Percentiles rank a stretch among this genome's conserved stretches.
phyloP scores from a whole-genome alignment of 2,329 filamentous ascomycete genomes.

The Botrytis hyacinthi region DNA sequence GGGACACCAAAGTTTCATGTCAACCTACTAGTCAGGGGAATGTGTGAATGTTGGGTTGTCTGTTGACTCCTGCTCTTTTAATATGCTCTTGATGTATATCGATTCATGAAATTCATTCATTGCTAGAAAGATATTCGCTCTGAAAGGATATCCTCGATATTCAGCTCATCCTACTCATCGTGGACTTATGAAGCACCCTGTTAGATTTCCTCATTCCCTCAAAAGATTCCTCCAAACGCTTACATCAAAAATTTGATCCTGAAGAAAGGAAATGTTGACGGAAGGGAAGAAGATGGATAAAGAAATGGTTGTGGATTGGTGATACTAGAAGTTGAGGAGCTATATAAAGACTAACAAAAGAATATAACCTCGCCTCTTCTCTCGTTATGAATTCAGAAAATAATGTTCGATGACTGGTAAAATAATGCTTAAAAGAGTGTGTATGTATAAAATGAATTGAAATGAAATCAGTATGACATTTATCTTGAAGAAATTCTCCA shows the following conservation, averaged over 20 bases:
- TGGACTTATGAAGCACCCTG: not conserved
- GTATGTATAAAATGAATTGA: not conserved
- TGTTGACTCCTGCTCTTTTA: not conserved
- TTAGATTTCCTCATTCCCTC: not conserved
- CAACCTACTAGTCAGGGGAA: not conserved
- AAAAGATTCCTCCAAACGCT: rapidly evolving
- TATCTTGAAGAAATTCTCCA: not conserved
- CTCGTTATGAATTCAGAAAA: not conserved
- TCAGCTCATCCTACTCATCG: not conserved
- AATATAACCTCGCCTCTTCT: not conserved
- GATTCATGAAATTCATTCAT: not conserved
- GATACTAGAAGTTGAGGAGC: not conserved
- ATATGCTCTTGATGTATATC: not conserved
- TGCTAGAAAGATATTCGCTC: not conserved
- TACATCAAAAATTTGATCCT: not conserved
- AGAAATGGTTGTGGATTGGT: not conserved
- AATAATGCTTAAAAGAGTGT: not conserved
- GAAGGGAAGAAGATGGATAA: not conserved
- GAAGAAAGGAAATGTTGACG: not conserved
- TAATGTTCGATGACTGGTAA: not conserved
- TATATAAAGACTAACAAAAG: not conserved
- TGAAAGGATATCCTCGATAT: not conserved
- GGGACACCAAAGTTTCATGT: not conserved
- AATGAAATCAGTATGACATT: not conserved
- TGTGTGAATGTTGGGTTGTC: not conserved